Base-by-base conservation (phyloP, 2,329 filamentous ascomycete species). In the Parastagonospora avenae region DNA sequence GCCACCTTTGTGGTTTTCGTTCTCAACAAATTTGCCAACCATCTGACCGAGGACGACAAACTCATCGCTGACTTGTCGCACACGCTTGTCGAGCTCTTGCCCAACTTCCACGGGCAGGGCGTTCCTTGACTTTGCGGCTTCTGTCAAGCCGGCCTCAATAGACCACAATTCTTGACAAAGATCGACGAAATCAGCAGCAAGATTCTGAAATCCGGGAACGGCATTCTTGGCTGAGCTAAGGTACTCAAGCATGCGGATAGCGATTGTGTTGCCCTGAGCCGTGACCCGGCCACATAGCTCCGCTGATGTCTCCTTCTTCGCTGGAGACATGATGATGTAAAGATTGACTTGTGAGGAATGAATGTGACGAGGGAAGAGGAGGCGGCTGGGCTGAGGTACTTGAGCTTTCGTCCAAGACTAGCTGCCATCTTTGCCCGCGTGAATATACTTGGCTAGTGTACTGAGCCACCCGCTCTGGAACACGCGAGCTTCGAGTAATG, bases 171-270 rank as follows among this genome's bases (percentile, higher is more conserved):
- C 82, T 46, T 85, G 81, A 67, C 83, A 87, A 4, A 85, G 83
- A 48, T 89, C 85, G 50, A 90, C 79, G 63, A 89, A 88, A 57
- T 87, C 85, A 54, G 82, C 80, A 8, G 86, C 85, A 15, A 90
- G 78, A 24, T 78, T 74, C 51, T 82, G 80, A 67, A 77, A 54
- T 65, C 76, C 52, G 56, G 68, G 62, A 64, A 75, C 55, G 63
- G 60, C 59, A 67, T 66, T 55, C 67, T 63, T 71, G 24, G 67
- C 43, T 46, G 71, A 52, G 64, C 67, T 57, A 63, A 71, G 52
- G 66, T 64, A 68, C 64, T 76, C 44, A 56, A 72, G 52, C 70
- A 68, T 55, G 67, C 75, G 70, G 65, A 76, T 71, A 49, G 86
- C 83, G 58, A 89, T 86, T 54, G 59, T 64, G 48, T 72, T 72